Conservation (phyloP, 2,329 filamentous ascomycete species). For the Aspergillus pseudoglaucus region DNA sequence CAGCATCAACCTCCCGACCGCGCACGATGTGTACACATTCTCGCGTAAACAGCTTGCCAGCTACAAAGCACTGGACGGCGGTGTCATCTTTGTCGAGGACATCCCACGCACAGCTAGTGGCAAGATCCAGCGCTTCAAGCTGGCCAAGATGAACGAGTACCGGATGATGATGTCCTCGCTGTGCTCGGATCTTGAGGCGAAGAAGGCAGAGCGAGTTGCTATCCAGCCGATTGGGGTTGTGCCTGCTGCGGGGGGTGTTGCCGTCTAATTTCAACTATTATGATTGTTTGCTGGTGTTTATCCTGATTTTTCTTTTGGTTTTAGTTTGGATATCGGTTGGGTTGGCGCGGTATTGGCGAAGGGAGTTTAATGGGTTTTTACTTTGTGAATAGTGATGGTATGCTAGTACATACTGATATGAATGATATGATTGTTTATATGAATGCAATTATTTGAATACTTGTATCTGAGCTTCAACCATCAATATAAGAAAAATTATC, state of each 20-base stretch:
- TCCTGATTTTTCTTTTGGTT: neutral
- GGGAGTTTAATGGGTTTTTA: no score
- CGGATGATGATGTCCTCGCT: slow-evolving; percentile 30
- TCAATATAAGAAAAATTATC: no score
- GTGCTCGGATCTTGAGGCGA: slow-evolving; percentile 14
- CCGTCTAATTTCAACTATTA: neutral
- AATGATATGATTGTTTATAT: no score
- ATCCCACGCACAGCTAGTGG: slow-evolving; percentile 46
- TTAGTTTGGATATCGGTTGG: neutral
- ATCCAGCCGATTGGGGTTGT: neutral
- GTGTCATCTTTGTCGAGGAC: slow-evolving; percentile 43
- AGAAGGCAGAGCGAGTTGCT: slow-evolving; percentile 5
- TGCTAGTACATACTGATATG: no score
- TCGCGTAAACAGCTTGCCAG: slow-evolving; percentile 37
- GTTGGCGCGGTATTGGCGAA: no score
- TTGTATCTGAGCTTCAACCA: no score
- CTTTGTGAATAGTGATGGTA: no score
- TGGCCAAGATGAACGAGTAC: slow-evolving; percentile 35
- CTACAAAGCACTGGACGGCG: slow-evolving; percentile 45
- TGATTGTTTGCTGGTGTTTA: neutral
- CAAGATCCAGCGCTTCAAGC: slow-evolving; percentile 42
- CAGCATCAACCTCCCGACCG: slow-evolving; percentile 20
- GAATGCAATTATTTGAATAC: no score
- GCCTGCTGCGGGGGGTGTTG: neutral
- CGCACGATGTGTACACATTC: slow-evolving; percentile 40